Evolutionary conservation across 2,329 filamentous ascomycete genomes (phyloP), one percentile per base, ranked within the genome.

Genomic region (Paramyrothecium sp.): DNA sequence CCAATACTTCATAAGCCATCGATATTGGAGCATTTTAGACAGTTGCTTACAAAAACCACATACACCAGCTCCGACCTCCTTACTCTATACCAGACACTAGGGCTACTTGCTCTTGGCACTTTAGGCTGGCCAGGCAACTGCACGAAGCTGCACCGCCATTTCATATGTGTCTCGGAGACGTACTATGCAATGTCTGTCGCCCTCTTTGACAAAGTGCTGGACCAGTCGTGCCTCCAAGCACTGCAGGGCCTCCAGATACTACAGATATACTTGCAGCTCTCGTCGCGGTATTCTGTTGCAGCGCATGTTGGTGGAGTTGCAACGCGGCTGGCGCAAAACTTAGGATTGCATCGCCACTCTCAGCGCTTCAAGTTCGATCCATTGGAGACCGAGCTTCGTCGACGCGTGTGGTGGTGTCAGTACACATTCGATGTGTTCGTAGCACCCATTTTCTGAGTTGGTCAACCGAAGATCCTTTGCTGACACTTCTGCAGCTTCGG

Each of bases 361-460:
- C 60, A 65, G 21, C 58, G 66, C 2, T 68, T 67, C 58, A 67
- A 62, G 13, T 67, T 67, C 11, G 61, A 66, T 5, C 65, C 66
- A 2, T 56, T 66, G 3, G 65, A 67, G 26, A 68, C 65, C 1
- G 64, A 67, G 17, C 54, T 67, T 2, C 50, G 66, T 30, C 58
- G 65, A 3, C 57, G 65, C 7, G 58, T 61, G 3, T 68, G 66
- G 65, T 68, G 64, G 66, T 67, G 64, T 7, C 65, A 67, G 21
- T 68, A 66, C 48, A 60, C 65, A 3, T 59, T 67, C 5, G 66
- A 68, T 20, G 51, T 59, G 64, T 68, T 54, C 17, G 65, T 52
- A 8, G 26, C n/a, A 13, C 21, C 20, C 13, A 34, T 7, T 17
- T 26, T 21, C 30, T 50, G 10, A 22, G n/a, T n/a, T 20, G 13